A percentile compares a stretch with the other conserved stretches of the same genome.
Evolutionary conservation across 2,329 filamentous ascomycete species (phyloP).

Genomic region (Fusarium fracticaudum): DNA sequence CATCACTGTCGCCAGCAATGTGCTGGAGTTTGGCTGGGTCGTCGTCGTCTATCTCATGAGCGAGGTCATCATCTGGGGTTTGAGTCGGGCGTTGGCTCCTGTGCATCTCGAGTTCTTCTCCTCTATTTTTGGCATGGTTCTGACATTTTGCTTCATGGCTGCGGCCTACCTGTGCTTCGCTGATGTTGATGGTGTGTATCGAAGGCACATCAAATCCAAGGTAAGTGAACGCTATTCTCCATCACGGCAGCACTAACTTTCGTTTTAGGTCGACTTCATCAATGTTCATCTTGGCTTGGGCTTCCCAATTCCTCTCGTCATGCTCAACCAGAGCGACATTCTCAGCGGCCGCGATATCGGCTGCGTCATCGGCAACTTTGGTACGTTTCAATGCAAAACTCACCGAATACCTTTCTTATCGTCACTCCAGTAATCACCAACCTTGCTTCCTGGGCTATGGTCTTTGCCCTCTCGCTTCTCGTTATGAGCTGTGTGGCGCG

Average conservation of each 20-base stretch:
- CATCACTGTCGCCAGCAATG: neutral
- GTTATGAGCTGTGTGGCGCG: conserved; percentile 21
- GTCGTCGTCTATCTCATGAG: conserved; percentile 52
- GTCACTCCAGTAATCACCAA: conserved; percentile 47
- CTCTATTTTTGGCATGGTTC: conserved; percentile 58
- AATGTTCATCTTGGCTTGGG: conserved; percentile 62
- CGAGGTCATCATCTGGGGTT: conserved; percentile 58
- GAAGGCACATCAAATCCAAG: conserved; percentile 46
- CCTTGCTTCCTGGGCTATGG: conserved; percentile 47
- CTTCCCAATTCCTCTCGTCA: conserved; percentile 60
- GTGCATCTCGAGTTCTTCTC: conserved; percentile 55
- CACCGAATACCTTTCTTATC: conserved; percentile 13
- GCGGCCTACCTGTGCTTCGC: conserved; percentile 27
- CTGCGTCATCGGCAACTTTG: conserved; percentile 55
- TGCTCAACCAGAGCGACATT: conserved; percentile 52
- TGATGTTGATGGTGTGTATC: conserved; percentile 43
- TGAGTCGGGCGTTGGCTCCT: conserved; percentile 50
- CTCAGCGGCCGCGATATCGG: conserved; percentile 50
- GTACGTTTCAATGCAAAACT: conserved; percentile 44
- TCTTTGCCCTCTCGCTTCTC: conserved; percentile 43
- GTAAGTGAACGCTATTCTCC: conserved; percentile 28
- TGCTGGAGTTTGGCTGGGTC: conserved; percentile 45
- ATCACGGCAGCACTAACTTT: neutral
- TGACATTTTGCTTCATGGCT: conserved; percentile 51
- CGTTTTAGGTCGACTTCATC: conserved; percentile 57